Evolutionary conservation across 768 basidiomycete species (phyloP).

Genomic region (Suillus variegatus): DNA sequence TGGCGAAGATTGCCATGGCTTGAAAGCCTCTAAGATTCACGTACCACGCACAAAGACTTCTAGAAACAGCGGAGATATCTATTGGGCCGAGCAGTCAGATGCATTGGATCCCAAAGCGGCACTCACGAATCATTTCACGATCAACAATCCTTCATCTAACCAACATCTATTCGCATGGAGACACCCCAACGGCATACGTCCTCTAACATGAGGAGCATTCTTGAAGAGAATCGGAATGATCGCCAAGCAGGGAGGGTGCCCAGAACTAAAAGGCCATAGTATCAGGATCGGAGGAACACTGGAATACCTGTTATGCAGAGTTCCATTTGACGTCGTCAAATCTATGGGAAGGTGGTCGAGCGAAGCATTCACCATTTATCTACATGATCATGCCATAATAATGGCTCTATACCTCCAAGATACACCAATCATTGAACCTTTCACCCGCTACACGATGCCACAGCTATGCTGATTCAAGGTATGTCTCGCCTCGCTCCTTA

Average conservation of each 20-base stretch:
- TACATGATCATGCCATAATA: conserved; percentile 28
- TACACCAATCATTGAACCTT: conserved; percentile 9
- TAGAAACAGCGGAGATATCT: conserved; percentile 32
- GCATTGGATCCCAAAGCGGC: conserved; percentile 25
- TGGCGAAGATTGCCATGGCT: not conserved
- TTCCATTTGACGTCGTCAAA: conserved; percentile 34
- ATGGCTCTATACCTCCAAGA: conserved; percentile 30
- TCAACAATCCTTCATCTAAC: conserved; percentile 28
- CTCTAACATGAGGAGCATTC: conserved; percentile 30
- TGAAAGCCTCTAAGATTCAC: conserved; percentile 24
- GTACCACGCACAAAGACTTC: conserved; percentile 33
- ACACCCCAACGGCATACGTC: conserved; percentile 6
- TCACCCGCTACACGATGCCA: conserved; percentile 16
- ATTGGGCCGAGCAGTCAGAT: conserved; percentile 32
- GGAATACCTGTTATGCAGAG: conserved; percentile 28
- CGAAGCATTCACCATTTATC: conserved; percentile 32
- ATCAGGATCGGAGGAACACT: conserved; percentile 32
- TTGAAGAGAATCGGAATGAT: conserved; percentile 18
- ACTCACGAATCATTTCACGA: conserved; percentile 26
- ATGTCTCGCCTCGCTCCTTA: not conserved
- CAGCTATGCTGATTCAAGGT: not conserved
- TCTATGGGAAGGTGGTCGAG: conserved; percentile 38
- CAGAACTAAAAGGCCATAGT: conserved; percentile 23
- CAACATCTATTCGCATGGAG: conserved; percentile 34
- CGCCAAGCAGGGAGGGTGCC: conserved; percentile 2